phyloP scores from a whole-genome alignment of 208 protist species.

The Trypanosoma vivax region DNA sequence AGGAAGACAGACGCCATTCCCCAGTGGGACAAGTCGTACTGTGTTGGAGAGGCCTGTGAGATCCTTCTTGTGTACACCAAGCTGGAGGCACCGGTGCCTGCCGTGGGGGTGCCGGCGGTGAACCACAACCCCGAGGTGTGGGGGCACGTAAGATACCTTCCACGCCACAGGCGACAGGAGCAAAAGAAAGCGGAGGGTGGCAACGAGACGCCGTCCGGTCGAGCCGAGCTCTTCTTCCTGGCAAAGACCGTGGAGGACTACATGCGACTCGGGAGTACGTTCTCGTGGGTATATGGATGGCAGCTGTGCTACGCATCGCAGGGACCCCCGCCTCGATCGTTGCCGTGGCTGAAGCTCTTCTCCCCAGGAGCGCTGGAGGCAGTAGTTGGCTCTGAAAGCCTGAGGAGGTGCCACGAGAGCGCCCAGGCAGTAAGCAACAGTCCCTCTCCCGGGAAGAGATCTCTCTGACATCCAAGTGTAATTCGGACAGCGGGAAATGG shows the following conservation, averaged over 20 bases:
- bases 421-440: background rate
- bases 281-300: constrained; percentile 76
- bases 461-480: too few species aligned
- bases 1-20: background rate
- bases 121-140: constrained; percentile 11
- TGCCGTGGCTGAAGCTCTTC: constrained; percentile 46
- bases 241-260: constrained; percentile 46
- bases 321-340: constrained; percentile 35
- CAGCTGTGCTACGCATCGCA: constrained; percentile 53
- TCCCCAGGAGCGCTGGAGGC: constrained; percentile 14
- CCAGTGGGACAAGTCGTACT: background rate
- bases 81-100: background rate
- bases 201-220: background rate
- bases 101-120: background rate
- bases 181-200: background rate
- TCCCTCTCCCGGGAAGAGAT: too few species aligned
- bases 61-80: constrained; percentile 13
- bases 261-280: constrained; percentile 41
- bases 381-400: background rate
- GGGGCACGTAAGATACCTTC: constrained; percentile 11
- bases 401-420: background rate
- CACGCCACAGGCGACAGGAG: background rate
- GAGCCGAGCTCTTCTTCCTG: constrained; percentile 59
- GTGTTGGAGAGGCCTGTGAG: constrained; percentile 18
- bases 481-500: too few species aligned